Base-by-base conservation (phyloP, 2,329 filamentous ascomycete species). In the Ascochyta clinopodiicola region DNA sequence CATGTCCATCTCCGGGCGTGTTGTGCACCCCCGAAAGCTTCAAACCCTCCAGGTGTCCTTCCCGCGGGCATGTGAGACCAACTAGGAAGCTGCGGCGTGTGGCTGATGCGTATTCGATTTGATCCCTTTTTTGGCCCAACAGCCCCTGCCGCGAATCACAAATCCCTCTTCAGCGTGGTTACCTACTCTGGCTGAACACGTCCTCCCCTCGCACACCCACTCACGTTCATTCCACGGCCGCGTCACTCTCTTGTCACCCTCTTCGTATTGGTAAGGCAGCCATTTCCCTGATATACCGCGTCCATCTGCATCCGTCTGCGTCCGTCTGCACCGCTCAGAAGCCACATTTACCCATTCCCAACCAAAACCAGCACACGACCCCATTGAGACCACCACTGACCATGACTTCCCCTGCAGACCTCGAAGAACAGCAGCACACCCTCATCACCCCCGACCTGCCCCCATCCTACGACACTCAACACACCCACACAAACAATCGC, bases 341-440 rank as follows among this genome's bases (percentile, higher is more conserved):
- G 70, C 68, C 71, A 72, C 70, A 69, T 73, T 58, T 67, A 62
- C 55, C 42, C 43, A 52, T 34, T 38, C 34, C 44, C 44, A 53
- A 25, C 25, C 25, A 25, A 25, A 25, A 25, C 8, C 25, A 9
- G 9, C 9, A 32, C 48, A 50, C 24, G 17, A 17, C 17, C 17
- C 17, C 17, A 17, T 17, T 17, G 17, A 17, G 17, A 24, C 22
- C 22, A 24, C 49, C 61, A 56, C 69, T 72, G 55, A 72, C 64
- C 31, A 70, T 69, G 64, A 58, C 67, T 47, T 65, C 67, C 49
- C 38, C 60, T 39, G 42, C 63, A 71, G 67, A 71, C 44, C 50
- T 64, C 57, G 58, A 70, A 64, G 63, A 67, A 46, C 66, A 71
- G 27, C 70, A 69, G 35, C 63, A 69, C 34, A 63, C 59, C 19